Conservation (phyloP, 2,329 filamentous ascomycete species). For the Rhexocercosporidium sp. region DNA sequence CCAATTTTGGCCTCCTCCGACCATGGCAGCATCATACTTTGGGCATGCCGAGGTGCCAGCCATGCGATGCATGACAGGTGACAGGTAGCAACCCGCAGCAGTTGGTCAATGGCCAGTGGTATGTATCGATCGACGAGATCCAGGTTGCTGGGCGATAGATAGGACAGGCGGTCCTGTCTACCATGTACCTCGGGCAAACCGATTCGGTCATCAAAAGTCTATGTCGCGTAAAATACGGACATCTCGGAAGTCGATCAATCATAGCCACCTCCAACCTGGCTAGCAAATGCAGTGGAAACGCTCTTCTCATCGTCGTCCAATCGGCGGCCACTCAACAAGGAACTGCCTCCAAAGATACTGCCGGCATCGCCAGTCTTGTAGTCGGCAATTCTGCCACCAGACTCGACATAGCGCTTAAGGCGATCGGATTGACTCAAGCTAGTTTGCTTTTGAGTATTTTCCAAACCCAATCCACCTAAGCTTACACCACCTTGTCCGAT, state of each 20-base stretch:
- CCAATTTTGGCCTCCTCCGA: neutral
- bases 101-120: slow-evolving; percentile 6
- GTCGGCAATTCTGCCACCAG: slow-evolving; percentile 68
- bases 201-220: slow-evolving; percentile 30
- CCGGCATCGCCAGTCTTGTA: slow-evolving; percentile 60
- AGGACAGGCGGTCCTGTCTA: slow-evolving; percentile 13
- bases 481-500: slow-evolving; percentile 87
- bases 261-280: slow-evolving; percentile 73
- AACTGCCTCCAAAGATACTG: slow-evolving; percentile 71
- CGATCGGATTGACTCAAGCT: slow-evolving; percentile 86
- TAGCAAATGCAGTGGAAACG: slow-evolving; percentile 94
- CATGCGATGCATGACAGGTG: slow-evolving; percentile 1
- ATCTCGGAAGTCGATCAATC: slow-evolving; percentile 40
- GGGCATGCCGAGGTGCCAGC: neutral
- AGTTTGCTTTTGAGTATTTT: slow-evolving; percentile 72
- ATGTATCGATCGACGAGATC: slow-evolving; percentile 30
- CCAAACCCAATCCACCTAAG: slow-evolving; percentile 76
- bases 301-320: slow-evolving; percentile 95
- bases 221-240: slow-evolving; percentile 23
- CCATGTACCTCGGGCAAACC: slow-evolving; percentile 23
- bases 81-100: slow-evolving; percentile 10
- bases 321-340: slow-evolving; percentile 44
- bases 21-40: neutral
- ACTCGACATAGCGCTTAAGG: slow-evolving; percentile 92
- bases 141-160: slow-evolving; percentile 25